Base-by-base conservation (phyloP, 1,139 yeast species). In the Saccharomyces hybrid region DNA sequence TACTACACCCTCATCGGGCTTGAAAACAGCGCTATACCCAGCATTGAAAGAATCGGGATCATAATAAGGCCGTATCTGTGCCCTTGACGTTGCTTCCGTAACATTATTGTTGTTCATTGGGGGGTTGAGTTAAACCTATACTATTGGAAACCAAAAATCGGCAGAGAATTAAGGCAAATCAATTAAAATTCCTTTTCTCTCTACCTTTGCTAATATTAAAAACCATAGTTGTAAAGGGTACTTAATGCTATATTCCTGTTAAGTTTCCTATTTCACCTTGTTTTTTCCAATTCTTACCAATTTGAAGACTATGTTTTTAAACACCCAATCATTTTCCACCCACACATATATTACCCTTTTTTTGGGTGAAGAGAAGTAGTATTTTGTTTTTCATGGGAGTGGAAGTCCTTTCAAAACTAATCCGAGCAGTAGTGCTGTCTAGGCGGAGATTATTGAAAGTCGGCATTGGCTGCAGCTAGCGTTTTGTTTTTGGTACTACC, bases 11-110 rank as follows among this genome's bases (percentile, higher is more conserved):
- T 78, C 74, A 0, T 85, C 85, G 1, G 85, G 84, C 57, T 78
- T 76, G 62, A 74, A 83, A 6, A 81, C 76, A 25, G 84, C 86
- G 38, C 81, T 75, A 61, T 84, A 82, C 7, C 86, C 88, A 1
- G 84, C 83, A 65, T 83, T 77, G 70, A 87, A 87, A 1, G 85
- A 74, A 47, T 79, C 85, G 44, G 86, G 81, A 67, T 85, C 84
- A 66, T 84, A 83, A 68, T 87, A 87, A 3, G 95, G 95, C 69
- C 95, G 29, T 25, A 51, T 38, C 44, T 38, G 44, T 3, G 25
- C 44, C 44, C 44, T 38, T 38, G 44, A 38, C 5, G 44, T 16
- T 16, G 44, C 44, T 25, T 38, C 44, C 44, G 44, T 16, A 13
- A 20, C 44, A 16, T 20, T 38, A 38, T 38, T 38, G 16, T n/a